Evolutionary conservation across 352 stramenopile genomes (phyloP).

Genomic region (Phytophthora litchii): DNA sequence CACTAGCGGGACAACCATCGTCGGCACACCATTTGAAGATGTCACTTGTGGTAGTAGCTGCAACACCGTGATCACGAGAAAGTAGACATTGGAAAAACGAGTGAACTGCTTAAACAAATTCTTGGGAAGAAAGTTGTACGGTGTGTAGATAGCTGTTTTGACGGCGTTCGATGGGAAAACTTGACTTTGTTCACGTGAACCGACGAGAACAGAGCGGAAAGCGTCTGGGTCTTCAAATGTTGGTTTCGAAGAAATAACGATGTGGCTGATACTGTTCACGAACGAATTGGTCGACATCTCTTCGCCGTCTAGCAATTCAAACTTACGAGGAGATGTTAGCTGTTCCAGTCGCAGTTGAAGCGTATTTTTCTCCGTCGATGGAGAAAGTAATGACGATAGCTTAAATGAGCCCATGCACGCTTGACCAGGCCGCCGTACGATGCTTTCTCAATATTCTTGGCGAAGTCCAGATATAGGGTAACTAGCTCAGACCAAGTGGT

Average conservation of each 20-base stretch:
- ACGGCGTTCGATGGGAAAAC: constrained; percentile 54
- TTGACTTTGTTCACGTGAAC: constrained; percentile 14
- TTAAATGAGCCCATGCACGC: constrained; percentile 24
- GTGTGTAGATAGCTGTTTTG: constrained; percentile 66
- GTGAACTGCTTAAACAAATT: constrained; percentile 83
- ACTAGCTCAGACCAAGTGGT: not conserved
- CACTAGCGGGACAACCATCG: constrained; percentile 81
- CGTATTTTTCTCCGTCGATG: constrained; percentile 12
- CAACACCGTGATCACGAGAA: constrained; percentile 87
- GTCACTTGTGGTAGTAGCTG: constrained; percentile 86
- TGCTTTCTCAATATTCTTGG: constrained; percentile 10
- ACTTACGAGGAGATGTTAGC: constrained; percentile 6
- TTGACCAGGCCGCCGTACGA: not conserved
- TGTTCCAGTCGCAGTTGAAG: constrained; percentile 17
- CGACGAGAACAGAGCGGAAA: constrained; percentile 42
- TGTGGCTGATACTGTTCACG: constrained; percentile 29
- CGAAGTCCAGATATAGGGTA: constrained; percentile 16
- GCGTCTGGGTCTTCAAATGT: not conserved
- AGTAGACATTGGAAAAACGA: constrained; percentile 92
- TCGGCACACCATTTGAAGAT: constrained; percentile 80
- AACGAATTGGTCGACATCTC: constrained; percentile 14
- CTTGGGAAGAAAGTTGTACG: constrained; percentile 68
- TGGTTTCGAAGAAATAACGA: constrained; percentile 20
- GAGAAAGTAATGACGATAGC: constrained; percentile 15
- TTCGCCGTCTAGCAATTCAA: constrained; percentile 20